A percentile compares a stretch with the other conserved stretches of the same genome.
phyloP scores from a whole-genome alignment of 495 filamentous ascomycete genomes.

The Neurospora sp. region DNA sequence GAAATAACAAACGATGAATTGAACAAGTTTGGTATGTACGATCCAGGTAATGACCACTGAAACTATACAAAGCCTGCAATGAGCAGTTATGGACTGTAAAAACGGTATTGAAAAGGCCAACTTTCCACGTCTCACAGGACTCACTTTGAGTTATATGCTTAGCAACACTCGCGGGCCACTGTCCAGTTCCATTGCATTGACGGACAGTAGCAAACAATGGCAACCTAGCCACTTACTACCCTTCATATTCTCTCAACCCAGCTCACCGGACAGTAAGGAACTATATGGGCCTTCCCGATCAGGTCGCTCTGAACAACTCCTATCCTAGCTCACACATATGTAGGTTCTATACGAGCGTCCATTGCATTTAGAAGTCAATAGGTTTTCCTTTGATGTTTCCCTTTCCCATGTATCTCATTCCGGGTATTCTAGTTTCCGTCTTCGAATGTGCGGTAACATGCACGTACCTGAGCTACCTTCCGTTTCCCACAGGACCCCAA shows the following conservation, averaged over 20 bases:
- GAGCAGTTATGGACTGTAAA: background rate
- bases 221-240: background rate
- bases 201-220: background rate
- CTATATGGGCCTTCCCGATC: background rate
- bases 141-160: background rate
- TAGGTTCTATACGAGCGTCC: background rate
- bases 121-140: background rate
- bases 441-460: background rate
- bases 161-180: background rate
- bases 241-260: background rate
- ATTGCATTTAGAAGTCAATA: background rate
- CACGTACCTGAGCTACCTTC: background rate
- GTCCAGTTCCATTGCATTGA: background rate
- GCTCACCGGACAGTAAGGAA: background rate
- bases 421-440: background rate
- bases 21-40: no score
- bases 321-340: background rate
- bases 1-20: no score
- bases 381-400: background rate
- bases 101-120: background rate
- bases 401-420: background rate
- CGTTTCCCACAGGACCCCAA: background rate
- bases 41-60: no score
- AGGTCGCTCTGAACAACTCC: background rate
- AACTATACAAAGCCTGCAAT: background rate